Evolutionary conservation across 78 protist genomes (phyloP), one percentile per base, ranked within the genome.

Genomic region (Bodo saltans): DNA sequence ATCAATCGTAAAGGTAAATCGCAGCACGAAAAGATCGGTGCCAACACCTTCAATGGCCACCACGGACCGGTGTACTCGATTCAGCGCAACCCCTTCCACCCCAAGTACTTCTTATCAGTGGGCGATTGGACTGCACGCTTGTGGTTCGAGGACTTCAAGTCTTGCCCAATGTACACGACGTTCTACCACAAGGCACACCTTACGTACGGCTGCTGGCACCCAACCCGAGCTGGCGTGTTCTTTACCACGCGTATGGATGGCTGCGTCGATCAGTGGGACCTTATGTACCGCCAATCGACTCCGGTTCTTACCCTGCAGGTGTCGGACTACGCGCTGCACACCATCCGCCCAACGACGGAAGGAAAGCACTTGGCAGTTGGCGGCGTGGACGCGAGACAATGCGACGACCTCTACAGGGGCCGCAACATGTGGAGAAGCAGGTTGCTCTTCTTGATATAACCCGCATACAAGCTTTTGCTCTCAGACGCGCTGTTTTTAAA

Each of bases 101-200:
- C 88, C 35, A 87, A 90, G 82, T 87, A 82, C 87, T 94, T 94
- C 79, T 25, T 94, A 40, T 71, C 96, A 11, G 87, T 87, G 41
- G 96, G 96, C 29, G 96, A 94, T 85, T 94, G 96, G 96, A 76
- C 91, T 0, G 91, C 88, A 0, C 84, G 91, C 47, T 30, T 93
- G n/a, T 93, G 93, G 93, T 93, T 86, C 11, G 95, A 93, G 28
- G 68, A 60, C 33, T 35, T 88, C 33, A 68, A 33, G 53, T 11
- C 23, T 34, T 35, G 89, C 40, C 87, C 94, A 8, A 85, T 91
- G 83, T 68, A 88, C 83, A 72, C 93, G 47, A 86, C 91, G 28
- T 29, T 30, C 70, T 93, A 86, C 87, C 85, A 87, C 78, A 68
- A 33, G 68, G 0, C 85, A 39, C 87, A 91, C 83, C 79, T 93